Conservation (phyloP, 176 grass and related monocot species). For the Oryza meridionalis region DNA sequence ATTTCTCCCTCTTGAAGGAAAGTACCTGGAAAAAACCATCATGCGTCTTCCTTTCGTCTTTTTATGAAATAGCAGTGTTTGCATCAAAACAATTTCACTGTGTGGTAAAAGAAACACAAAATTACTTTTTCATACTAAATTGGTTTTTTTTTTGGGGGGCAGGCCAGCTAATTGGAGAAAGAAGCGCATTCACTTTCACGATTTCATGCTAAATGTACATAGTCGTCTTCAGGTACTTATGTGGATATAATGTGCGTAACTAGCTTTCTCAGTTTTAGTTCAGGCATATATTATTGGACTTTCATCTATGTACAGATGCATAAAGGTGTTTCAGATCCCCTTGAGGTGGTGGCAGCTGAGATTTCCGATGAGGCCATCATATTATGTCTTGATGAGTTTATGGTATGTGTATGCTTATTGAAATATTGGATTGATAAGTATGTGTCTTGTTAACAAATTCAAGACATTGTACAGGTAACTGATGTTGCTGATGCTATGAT, state of each 20-base stretch:
- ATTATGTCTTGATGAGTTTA: constrained; percentile 97
- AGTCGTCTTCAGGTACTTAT: constrained; percentile 78
- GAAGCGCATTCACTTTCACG: constrained; percentile 91
- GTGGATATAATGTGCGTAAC: not conserved
- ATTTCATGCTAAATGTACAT: constrained; percentile 98
- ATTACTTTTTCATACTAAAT: constrained; percentile 12
- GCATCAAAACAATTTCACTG: not conserved
- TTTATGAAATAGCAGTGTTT: not conserved
- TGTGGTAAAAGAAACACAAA: not conserved
- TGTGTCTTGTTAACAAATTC: constrained; percentile 11
- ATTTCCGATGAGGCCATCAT: constrained; percentile 93
- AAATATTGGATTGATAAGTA: not conserved
- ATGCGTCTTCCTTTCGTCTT: not conserved
- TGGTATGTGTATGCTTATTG: constrained; percentile 55
- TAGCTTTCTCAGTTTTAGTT: constrained; percentile 9
- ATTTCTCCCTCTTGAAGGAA: not conserved
- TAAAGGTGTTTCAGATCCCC: constrained; percentile 95
- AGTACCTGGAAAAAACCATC: not conserved
- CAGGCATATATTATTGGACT: not conserved
- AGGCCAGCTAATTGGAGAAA: constrained; percentile 97
- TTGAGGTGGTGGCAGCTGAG: constrained; percentile 94
- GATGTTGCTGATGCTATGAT: constrained; percentile 99
- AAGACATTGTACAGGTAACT: constrained; percentile 62
- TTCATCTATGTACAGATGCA: constrained; percentile 69
- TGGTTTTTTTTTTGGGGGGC: constrained; percentile 16